These are phyloP conservation scores for Fraxinus dipetala DNA, from an alignment of 305 asterid genomes.

Conservation along the genomic window DNA sequence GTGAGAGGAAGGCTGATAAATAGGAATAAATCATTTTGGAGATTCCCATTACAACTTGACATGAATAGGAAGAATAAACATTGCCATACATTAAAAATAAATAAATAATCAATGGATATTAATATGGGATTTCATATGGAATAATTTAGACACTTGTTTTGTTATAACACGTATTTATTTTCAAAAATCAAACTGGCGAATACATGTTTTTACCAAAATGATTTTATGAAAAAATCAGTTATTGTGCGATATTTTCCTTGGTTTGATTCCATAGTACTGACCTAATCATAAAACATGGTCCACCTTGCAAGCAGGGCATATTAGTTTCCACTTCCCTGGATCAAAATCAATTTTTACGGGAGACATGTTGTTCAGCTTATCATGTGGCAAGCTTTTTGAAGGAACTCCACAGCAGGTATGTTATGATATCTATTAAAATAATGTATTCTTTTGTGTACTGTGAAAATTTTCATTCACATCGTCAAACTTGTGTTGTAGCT, in stretches of 20 bases:
- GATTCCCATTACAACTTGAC: not conserved
- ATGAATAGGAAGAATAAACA: not conserved
- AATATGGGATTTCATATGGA: not conserved
- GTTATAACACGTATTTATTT: not conserved
- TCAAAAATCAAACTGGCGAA: not conserved
- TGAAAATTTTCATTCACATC: not conserved
- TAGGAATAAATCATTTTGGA: not conserved
- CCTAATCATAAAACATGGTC: not conserved
- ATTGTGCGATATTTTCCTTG: not conserved
- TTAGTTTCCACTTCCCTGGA: constrained; percentile 85
- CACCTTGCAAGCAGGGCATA: constrained; percentile 55
- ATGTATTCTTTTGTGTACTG: constrained; percentile 12
- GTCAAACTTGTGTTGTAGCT: not conserved
- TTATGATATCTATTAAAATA: not conserved
- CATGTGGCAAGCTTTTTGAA: constrained; percentile 94
- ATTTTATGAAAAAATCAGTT: not conserved
- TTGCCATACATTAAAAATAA: not conserved
- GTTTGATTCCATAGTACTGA: not conserved
- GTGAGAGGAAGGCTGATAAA: not conserved
- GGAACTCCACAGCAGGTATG: constrained; percentile 89
- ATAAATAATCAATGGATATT: not conserved
- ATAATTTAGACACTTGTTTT: not conserved
- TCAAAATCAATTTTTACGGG: constrained; percentile 87
- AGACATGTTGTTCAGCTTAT: constrained; percentile 89
- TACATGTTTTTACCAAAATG: not conserved